Evolutionary conservation across 768 basidiomycete species (phyloP), one percentile per base, ranked within the genome.

Genomic region (Tulasnella sp.): DNA sequence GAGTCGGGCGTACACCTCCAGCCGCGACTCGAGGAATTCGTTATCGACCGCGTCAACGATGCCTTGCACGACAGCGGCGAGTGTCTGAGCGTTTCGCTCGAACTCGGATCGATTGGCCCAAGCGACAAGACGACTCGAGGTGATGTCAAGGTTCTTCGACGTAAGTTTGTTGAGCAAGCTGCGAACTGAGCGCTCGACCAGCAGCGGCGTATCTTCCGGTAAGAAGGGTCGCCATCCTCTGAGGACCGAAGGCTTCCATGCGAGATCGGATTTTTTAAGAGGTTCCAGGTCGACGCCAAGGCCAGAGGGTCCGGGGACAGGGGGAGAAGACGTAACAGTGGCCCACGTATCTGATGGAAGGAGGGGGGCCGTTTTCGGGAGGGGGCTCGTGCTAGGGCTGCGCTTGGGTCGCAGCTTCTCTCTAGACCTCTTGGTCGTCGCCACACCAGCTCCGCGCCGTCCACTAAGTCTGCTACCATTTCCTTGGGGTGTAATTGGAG

Each of bases 131-230:
- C 44, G 73, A 14, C 73, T 40, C 73, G 73, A 14, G 38, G 44
- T 74, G n/a, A 46, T 40, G 73, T 74, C 73, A 8, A 74, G 44
- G n/a, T 74, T 74, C n/a, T 27, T 27, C 31, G 73, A 19, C 6
- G 73, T 40, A 39, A 74, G 34, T 46, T 74, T 74, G 9, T 74
- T 74, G 73, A 74, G 73, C 39, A 74, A 5, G 44, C 73, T 74
- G 31, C 73, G 38, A 14, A 74, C 14, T 1, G 62, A 68, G 62
- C 62, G 62, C 27, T 68, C 62, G 62, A 68, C 34, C 27, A 68
- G 62, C 31, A 68, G 31, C 10, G 62, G 31, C 6, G 62, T 68
- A 27, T 68, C 62, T 68, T 68, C 62, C 31, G 62, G 62, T 36
- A 68, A 68, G 62, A 68, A 68, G 16, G 62, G 62, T 3, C 62